Base-by-base conservation (phyloP, 257 asterid species). In the Ehretia macrophylla region DNA sequence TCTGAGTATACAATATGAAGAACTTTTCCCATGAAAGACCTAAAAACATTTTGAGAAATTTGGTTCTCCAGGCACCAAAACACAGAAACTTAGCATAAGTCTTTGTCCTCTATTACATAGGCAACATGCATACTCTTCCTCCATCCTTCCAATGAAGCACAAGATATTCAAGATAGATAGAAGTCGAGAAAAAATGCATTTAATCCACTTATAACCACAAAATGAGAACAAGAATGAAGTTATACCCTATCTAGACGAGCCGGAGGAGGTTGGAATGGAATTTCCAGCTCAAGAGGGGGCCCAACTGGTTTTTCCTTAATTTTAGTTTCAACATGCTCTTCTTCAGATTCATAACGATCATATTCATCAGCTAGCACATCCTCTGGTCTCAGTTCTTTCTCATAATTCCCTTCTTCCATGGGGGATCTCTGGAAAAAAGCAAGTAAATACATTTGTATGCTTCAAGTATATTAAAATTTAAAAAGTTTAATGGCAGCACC, bases 291-390 rank as follows among this genome's bases (percentile, higher is more conserved):
- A 68, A 93, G 56, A 39, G 97, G 94, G 35, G 99, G 99, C 4
- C 99, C 99, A 59, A 70, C 75, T 5, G 96, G 99, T 69, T 81
- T 93, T 69, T 93, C 99, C 85, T 83, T 93, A 23, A 42, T 42
- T 71, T 79, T 93, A 66, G 80, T 69, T 58, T 86, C 95, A 66
- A 61, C 58, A 14, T 77, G 91, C 59, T 85, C 99, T 68, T 86
- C 99, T 72, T 89, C 99, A n/a, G 96, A 89, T 68, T 80, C 81
- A 63, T 89, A 85, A 0, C 77, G 85, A 40, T 83, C 95, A 71
- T 89, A 88, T 68, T 93, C 99, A 77, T 89, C 96, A 64, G 89
- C 86, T 61, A 93, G 53, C 72, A 89, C 80, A 76, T 93, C 99
- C 68, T 89, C 99, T 14, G 84, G 88, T 81, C 84, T 79, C 71